A percentile compares a stretch with the other conserved stretches of the same genome.
Evolutionary conservation across 192 early-diverging fungal genomes (phyloP).

Genomic region (Umbelopsis isabellina): DNA sequence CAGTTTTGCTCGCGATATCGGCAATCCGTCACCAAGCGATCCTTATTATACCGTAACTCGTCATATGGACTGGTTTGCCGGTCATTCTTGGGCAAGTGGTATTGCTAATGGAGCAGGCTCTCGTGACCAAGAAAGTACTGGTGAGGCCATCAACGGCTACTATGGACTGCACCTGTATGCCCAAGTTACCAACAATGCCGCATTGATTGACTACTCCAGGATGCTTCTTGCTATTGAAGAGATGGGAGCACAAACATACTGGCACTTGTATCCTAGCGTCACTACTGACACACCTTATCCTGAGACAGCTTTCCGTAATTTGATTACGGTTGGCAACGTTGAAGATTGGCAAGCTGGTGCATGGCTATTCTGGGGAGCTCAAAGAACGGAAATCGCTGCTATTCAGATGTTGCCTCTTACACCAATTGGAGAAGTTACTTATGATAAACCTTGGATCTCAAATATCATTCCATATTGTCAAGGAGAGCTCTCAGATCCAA

Average conservation of each 20-base stretch:
- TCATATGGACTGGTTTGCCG: slow-evolving; percentile 56
- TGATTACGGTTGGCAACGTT: slow-evolving; percentile 45
- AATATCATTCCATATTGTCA: slow-evolving; percentile 35
- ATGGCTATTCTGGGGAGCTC: slow-evolving; percentile 52
- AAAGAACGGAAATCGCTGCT: slow-evolving; percentile 52
- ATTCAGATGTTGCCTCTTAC: slow-evolving; percentile 62
- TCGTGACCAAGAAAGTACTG: slow-evolving; percentile 56
- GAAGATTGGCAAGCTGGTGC: slow-evolving; percentile 22
- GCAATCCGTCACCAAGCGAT: slow-evolving; percentile 47
- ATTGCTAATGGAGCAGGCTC: slow-evolving; percentile 26
- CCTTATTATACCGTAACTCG: slow-evolving; percentile 51
- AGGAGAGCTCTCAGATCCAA: slow-evolving; percentile 29
- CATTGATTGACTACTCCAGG: slow-evolving; percentile 46
- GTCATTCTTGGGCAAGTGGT: slow-evolving; percentile 64
- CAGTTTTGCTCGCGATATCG: slow-evolving; percentile 58
- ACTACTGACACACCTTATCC: slow-evolving; percentile 16
- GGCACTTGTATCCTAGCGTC: slow-evolving; percentile 48
- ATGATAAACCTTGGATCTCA: slow-evolving; percentile 47
- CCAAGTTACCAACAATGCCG: slow-evolving; percentile 36
- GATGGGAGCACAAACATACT: slow-evolving; percentile 48
- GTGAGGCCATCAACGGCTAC: slow-evolving; percentile 60
- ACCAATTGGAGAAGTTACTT: slow-evolving; percentile 43
- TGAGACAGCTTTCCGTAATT: slow-evolving; percentile 33
- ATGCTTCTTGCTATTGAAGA: slow-evolving; percentile 54
- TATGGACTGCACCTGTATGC: slow-evolving; percentile 55